Base-by-base conservation (phyloP, 306 rosid species). In the Oxytropis ochrocephala region DNA sequence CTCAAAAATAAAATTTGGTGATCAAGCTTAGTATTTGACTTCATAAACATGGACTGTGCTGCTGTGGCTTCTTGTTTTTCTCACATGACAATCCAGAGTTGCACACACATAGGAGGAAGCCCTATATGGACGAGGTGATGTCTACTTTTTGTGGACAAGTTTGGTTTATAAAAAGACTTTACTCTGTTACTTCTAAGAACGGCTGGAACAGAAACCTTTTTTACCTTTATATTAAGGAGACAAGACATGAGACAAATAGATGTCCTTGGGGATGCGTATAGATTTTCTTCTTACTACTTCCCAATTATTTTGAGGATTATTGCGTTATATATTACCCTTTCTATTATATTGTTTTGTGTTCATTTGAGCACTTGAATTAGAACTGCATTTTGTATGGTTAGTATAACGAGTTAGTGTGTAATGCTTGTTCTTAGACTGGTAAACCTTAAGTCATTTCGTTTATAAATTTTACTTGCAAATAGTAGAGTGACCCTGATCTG, bases 1-100 rank as follows among this genome's bases (percentile, higher is more conserved):
- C 74, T 95, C 61, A 94, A 94, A 78, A 83, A 83, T 52, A 95
- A 91, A 91, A 67, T 95, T 42, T 91, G 99, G 96, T 68, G 91
- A 95, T 76, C 80, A 24, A 58, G 63, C 82, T 46, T 39, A 55
- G 51, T 29, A 36, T 30, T 36, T 52, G 46, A 63, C 70, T 30
- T 48, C 46, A 21, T 14, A 21, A 43, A 42, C 35, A 35, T 41
- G 72, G 73, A 77, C 8, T 69, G 42, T 58, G 74, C 53, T 48
- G 51, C 78, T 18, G 55, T 47, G 55, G 13, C 38, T 32, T 24
- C 24, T 52, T 36, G 84, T 62, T 73, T 77, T 49, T 38, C 69
- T 70, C 64, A 46, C 27, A 47, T 17, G 58, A 59, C 54, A 52
- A 36, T 62, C 72, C 67, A 33, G 72, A 54, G 57, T 61, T 32